Percentiles rank a stretch among this genome's conserved stretches.
phyloP scores from a whole-genome alignment of 805 yeast genomes.

The Metschnikowia aberdeeniae region DNA sequence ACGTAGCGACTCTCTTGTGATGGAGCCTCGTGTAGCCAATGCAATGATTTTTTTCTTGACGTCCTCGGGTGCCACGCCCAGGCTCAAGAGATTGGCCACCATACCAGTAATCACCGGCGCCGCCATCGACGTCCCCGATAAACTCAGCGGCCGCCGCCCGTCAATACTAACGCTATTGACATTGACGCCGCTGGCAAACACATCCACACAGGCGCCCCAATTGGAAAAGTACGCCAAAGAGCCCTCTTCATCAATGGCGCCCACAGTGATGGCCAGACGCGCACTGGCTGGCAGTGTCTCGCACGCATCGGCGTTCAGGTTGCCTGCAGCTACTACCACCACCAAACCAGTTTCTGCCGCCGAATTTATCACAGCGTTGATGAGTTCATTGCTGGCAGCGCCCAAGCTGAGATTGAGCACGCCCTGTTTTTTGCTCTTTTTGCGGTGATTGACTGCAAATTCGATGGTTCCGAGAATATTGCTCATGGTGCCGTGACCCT shows the following conservation, averaged over 20 bases:
- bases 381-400: constrained; percentile 58
- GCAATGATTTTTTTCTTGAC: constrained; percentile 11
- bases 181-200: constrained; percentile 76
- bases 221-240: constrained; percentile 76
- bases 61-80: constrained; percentile 11
- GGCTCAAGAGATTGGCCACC: constrained; percentile 16
- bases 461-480: constrained; percentile 65
- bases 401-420: constrained; percentile 83
- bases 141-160: constrained; percentile 13
- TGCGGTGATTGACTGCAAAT: constrained; percentile 59
- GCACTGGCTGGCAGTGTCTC: constrained; percentile 84
- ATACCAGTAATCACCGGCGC: constrained; percentile 17
- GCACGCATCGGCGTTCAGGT: constrained; percentile 74
- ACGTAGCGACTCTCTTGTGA: constrained; percentile 5
- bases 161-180: constrained; percentile 53
- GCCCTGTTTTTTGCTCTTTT: constrained; percentile 33
- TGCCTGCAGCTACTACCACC: constrained; percentile 84
- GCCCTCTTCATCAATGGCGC: constrained; percentile 75
- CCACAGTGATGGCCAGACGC: constrained; percentile 68
- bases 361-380: constrained; percentile 73
- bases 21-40: constrained; percentile 9
- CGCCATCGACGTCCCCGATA: constrained; percentile 18
- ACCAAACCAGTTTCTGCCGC: constrained; percentile 70
- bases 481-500: constrained; percentile 69
- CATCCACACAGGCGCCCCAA: constrained; percentile 89